Conservation (phyloP, 2,329 filamentous ascomycete species). For the Fragosphaeria purpurea region DNA sequence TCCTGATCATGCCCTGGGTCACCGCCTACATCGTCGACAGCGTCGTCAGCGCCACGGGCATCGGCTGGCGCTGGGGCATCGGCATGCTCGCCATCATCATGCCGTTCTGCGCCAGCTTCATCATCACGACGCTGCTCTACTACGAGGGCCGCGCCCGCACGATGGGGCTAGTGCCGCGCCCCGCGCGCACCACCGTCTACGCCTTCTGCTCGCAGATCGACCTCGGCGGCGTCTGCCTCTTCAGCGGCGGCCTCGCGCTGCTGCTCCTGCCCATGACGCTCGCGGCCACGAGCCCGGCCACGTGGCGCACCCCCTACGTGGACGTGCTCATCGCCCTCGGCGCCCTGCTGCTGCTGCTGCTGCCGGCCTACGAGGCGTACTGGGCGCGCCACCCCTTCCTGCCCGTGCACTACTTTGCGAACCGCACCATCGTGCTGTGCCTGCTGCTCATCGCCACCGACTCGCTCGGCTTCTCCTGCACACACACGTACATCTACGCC, state of each 20-base stretch:
- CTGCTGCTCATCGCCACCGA: slow-evolving; percentile 31
- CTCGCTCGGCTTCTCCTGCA: slow-evolving; percentile 31
- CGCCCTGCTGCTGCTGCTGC: slow-evolving; percentile 26
- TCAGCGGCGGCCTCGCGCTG: slow-evolving; percentile 37
- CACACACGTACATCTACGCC: slow-evolving; percentile 37
- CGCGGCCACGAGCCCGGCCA: slow-evolving; percentile 27
- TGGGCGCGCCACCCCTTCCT: slow-evolving; percentile 34
- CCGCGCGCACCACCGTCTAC: slow-evolving; percentile 16
- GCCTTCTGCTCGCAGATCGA: slow-evolving; percentile 29
- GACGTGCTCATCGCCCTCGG: slow-evolving; percentile 34
- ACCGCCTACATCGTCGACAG: slow-evolving; percentile 37
- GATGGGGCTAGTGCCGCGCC: slow-evolving; percentile 27
- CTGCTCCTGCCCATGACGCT: slow-evolving; percentile 38
- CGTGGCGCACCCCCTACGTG: slow-evolving; percentile 36
- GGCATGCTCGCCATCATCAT: slow-evolving; percentile 46
- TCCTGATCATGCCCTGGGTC: slow-evolving; percentile 46
- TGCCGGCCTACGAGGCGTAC: slow-evolving; percentile 38
- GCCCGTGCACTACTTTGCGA: slow-evolving; percentile 34
- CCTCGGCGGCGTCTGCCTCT: slow-evolving; percentile 33
- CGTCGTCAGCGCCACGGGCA: slow-evolving; percentile 16
- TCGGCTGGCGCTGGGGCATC: slow-evolving; percentile 47
- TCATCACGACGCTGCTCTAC: slow-evolving; percentile 36
- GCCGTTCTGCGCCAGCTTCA: slow-evolving; percentile 39
- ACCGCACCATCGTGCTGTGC: slow-evolving; percentile 30
- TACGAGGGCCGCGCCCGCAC: slow-evolving; percentile 40